phyloP scores from a whole-genome alignment of 73 alveolate genomes.

The Durusdinium trenchii region DNA sequence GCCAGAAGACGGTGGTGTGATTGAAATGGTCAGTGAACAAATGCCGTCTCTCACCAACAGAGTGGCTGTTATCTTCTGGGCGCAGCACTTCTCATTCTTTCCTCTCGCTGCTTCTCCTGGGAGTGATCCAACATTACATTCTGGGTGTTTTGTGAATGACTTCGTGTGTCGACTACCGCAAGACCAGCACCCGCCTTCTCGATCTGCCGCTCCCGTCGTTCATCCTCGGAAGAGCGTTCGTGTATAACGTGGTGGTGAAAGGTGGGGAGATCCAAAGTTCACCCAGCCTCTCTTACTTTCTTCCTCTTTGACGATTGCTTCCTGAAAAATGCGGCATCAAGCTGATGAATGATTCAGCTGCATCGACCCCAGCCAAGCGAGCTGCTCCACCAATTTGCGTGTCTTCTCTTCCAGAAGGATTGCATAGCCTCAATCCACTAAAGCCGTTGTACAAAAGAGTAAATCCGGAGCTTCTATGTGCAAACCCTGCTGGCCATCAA shows the following conservation, averaged over 20 bases:
- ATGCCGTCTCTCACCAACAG: too few relatives aligned
- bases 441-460: too few relatives aligned
- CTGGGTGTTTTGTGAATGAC: not conserved
- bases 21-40: too few relatives aligned
- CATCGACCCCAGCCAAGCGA: conserved; percentile 3
- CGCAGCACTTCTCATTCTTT: conserved; percentile 33
- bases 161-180: not conserved
- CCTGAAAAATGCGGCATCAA: not conserved
- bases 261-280: not conserved
- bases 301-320: conserved; percentile 59
- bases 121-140: not conserved
- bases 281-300: conserved; percentile 44
- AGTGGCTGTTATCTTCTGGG: not conserved
- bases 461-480: too few relatives aligned
- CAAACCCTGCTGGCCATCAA: too few relatives aligned
- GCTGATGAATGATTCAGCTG: not conserved
- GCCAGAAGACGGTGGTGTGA: too few relatives aligned
- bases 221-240: conserved; percentile 18
- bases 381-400: conserved; percentile 33
- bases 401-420: conserved; percentile 57
- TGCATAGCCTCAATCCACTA: conserved; percentile 30
- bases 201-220: not conserved
- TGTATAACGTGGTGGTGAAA: not conserved
- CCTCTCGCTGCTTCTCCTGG: conserved; percentile 45
- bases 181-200: not conserved